Percentiles rank a stretch among this genome's conserved stretches.
Conservation (phyloP, 2,329 filamentous ascomycete genomes). For the Penicillium sp. region DNA sequence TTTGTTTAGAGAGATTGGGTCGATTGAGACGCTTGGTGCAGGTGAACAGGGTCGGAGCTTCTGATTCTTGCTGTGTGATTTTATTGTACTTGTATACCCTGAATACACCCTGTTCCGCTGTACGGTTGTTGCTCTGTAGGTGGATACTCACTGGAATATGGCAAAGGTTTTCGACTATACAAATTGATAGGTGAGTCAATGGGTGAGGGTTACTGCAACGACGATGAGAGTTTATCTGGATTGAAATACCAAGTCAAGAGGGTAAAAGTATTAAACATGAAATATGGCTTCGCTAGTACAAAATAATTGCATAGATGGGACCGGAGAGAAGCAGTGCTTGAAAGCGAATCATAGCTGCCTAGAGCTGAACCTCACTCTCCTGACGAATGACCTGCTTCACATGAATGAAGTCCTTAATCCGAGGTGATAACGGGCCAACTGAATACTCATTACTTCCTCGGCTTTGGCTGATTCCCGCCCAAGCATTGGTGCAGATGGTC, state of each 20-base stretch:
- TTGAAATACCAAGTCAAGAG: background rate
- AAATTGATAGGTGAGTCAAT: too few relatives aligned
- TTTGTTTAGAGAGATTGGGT: background rate
- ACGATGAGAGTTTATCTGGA: background rate
- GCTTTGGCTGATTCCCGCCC: slow-evolving; percentile 29
- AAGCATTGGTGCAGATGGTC: slow-evolving; percentile 32
- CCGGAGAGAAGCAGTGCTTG: too few relatives aligned
- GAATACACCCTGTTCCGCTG: slow-evolving; percentile 14
- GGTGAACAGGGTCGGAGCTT: background rate
- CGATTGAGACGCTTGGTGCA: background rate
- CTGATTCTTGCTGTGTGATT: slow-evolving; percentile 17
- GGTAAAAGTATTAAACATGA: background rate
- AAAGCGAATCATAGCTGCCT: background rate
- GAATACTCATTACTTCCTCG: slow-evolving; percentile 25
- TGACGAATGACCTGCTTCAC: slow-evolving; percentile 36
- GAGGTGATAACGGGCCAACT: slow-evolving; percentile 2
- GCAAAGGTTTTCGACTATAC: background rate
- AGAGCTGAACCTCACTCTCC: slow-evolving; percentile 29
- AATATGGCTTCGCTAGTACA: background rate
- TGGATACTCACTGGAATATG: background rate
- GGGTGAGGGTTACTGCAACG: background rate
- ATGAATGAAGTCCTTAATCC: slow-evolving; percentile 25
- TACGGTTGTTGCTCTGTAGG: background rate
- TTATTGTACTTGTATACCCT: slow-evolving; percentile 31
- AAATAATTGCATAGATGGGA: background rate